phyloP scores from a whole-genome alignment of 2,329 filamentous ascomycete genomes.

The Biscogniauxia marginata region DNA sequence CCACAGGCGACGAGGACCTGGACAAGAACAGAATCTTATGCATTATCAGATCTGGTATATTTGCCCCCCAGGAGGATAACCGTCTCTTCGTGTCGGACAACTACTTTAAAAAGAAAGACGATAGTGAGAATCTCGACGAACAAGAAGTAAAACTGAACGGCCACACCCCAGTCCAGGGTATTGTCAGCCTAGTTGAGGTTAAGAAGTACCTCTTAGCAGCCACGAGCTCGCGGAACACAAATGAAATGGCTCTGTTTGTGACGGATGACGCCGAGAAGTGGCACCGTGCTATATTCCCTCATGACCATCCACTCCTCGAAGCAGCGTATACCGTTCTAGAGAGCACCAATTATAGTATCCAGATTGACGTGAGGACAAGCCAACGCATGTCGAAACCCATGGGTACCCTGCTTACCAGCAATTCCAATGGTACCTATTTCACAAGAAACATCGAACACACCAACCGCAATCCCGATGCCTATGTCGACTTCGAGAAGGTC shows the following conservation, averaged over 20 bases:
- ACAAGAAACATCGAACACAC: constrained; percentile 89
- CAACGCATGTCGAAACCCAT: constrained; percentile 64
- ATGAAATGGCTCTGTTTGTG: constrained; percentile 90
- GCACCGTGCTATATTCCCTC: constrained; percentile 88
- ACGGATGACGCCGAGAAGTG: constrained; percentile 80
- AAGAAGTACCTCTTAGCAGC: constrained; percentile 87
- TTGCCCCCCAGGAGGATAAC: constrained; percentile 70
- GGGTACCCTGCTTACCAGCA: constrained; percentile 90
- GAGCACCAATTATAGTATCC: constrained; percentile 96
- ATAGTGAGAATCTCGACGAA: constrained; percentile 52
- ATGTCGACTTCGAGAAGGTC: constrained; percentile 95
- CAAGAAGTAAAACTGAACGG: constrained; percentile 76
- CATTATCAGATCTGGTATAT: constrained; percentile 71
- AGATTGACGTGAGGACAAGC: constrained; percentile 85
- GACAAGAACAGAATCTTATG: constrained; percentile 76
- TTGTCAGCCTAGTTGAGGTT: constrained; percentile 78
- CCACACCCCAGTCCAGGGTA: constrained; percentile 71
- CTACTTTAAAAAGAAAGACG: constrained; percentile 63
- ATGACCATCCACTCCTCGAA: constrained; percentile 75
- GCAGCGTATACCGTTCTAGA: constrained; percentile 92
- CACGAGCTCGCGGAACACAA: constrained; percentile 73
- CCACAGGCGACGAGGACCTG: constrained; percentile 61
- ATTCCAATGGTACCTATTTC: constrained; percentile 96
- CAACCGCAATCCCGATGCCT: constrained; percentile 73
- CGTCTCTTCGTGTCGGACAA: constrained; percentile 78